Percentiles rank a stretch among this genome's conserved stretches.
phyloP scores from a whole-genome alignment of 2,329 filamentous ascomycete species.

The Sodiomyces alkalinus region DNA sequence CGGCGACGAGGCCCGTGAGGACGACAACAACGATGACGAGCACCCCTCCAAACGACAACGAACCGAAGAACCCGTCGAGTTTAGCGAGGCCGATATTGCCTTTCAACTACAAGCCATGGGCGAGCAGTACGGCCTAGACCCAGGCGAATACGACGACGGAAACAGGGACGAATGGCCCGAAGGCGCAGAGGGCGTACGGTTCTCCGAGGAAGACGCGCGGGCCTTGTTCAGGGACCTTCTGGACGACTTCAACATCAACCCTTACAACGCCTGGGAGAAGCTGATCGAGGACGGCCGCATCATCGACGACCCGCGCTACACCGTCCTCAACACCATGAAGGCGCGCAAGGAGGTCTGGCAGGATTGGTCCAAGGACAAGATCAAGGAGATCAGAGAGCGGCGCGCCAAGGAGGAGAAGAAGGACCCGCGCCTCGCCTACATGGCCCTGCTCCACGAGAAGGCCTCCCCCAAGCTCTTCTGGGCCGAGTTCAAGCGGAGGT shows the following conservation, averaged over 20 bases:
- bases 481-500: slow-evolving; percentile 92
- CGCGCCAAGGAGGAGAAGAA: slow-evolving; percentile 63
- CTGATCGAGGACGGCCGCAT: slow-evolving; percentile 70
- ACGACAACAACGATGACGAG: slow-evolving; percentile 16
- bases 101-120: slow-evolving; percentile 85
- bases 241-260: slow-evolving; percentile 67
- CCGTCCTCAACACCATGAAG: slow-evolving; percentile 66
- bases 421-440: slow-evolving; percentile 70
- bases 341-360: slow-evolving; percentile 70
- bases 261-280: slow-evolving; percentile 85
- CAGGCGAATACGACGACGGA: slow-evolving; percentile 59
- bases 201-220: slow-evolving; percentile 62
- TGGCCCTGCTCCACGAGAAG: slow-evolving; percentile 65
- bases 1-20: slow-evolving; percentile 19
- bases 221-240: slow-evolving; percentile 76
- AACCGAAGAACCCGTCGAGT: slow-evolving; percentile 51
- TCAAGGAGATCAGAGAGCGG: slow-evolving; percentile 55
- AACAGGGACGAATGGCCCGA: slow-evolving; percentile 49
- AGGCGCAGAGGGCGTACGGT: slow-evolving; percentile 51
- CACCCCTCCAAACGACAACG: slow-evolving; percentile 47
- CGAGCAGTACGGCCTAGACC: slow-evolving; percentile 64
- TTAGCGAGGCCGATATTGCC: slow-evolving; percentile 88
- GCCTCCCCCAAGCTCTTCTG: slow-evolving; percentile 90
- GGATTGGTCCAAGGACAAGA: slow-evolving; percentile 66
- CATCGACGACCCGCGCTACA: slow-evolving; percentile 77